phyloP scores from a whole-genome alignment of 225 moss, liverwort and hornwort species.

The Polytrichum commune region DNA sequence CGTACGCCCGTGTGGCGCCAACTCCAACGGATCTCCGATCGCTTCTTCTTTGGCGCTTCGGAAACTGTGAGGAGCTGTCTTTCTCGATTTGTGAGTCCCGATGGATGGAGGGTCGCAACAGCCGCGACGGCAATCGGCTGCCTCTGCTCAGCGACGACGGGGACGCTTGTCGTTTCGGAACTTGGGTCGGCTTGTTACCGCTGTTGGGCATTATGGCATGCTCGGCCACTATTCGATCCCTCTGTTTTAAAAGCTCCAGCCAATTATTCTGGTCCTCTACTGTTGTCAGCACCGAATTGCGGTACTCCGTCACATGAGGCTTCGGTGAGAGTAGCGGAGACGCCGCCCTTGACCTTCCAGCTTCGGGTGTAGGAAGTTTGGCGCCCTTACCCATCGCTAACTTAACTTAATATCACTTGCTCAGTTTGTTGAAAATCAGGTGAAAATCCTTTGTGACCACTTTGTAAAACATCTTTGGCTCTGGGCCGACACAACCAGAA shows the following conservation, averaged over 20 bases:
- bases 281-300: conserved; percentile 31
- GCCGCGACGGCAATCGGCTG: conserved; percentile 20
- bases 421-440: too few species aligned
- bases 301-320: conserved; percentile 16
- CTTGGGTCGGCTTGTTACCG: conserved; percentile 1
- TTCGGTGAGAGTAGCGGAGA: conserved; percentile 14
- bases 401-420: too few species aligned
- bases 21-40: too few species aligned
- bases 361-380: conserved; percentile 28
- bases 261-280: conserved; percentile 23
- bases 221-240: conserved; percentile 22
- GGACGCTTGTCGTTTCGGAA: neutral
- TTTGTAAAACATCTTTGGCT: too few species aligned
- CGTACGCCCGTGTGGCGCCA: conserved; percentile 20
- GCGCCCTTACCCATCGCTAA: conserved; percentile 28
- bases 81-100: too few species aligned
- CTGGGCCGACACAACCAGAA: too few species aligned
- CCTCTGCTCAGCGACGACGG: conserved; percentile 7
- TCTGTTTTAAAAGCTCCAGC: conserved; percentile 27
- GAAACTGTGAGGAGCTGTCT: too few species aligned
- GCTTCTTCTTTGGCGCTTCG: too few species aligned
- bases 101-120: conserved; percentile 21
- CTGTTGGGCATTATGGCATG: neutral
- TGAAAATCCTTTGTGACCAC: too few species aligned
- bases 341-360: neutral